Conservation (phyloP, 2,329 filamentous ascomycete genomes). For the Ophiostoma tasmaniense region DNA sequence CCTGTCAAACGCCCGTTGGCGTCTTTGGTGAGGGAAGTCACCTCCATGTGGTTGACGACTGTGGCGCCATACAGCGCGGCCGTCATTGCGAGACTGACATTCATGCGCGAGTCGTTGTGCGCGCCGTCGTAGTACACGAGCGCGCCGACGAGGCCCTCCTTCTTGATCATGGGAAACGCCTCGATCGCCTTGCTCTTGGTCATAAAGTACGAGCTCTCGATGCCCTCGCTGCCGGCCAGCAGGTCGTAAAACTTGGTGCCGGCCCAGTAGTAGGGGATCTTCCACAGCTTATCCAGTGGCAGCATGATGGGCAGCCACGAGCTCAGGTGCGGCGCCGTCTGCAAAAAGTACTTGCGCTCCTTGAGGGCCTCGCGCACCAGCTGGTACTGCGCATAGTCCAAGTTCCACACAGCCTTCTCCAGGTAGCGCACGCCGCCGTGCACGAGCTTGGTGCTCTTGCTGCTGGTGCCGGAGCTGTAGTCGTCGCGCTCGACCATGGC, state of each 20-base stretch:
- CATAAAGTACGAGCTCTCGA: slow-evolving; percentile 76
- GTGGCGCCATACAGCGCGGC: slow-evolving; percentile 73
- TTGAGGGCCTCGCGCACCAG: slow-evolving; percentile 74
- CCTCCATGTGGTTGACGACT: slow-evolving; percentile 72
- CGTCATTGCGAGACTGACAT: slow-evolving; percentile 72
- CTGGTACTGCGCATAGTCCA: slow-evolving; percentile 75
- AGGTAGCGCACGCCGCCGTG: slow-evolving; percentile 78
- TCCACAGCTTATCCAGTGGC: slow-evolving; percentile 73
- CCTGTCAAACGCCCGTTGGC: slow-evolving; percentile 59
- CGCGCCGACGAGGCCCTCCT: slow-evolving; percentile 63
- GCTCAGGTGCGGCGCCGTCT: slow-evolving; percentile 74
- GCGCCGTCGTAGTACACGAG: slow-evolving; percentile 81
- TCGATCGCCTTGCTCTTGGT: slow-evolving; percentile 69
- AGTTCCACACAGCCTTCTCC: slow-evolving; percentile 77
- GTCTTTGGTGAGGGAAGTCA: slow-evolving; percentile 66
- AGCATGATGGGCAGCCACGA: slow-evolving; percentile 77
- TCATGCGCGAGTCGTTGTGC: slow-evolving; percentile 83
- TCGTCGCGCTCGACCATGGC: slow-evolving; percentile 75
- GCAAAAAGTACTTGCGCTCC: slow-evolving; percentile 73
- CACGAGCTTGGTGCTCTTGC: slow-evolving; percentile 82
- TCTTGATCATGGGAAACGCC: slow-evolving; percentile 69
- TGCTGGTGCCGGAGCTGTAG: slow-evolving; percentile 72
- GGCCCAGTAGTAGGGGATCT: slow-evolving; percentile 64
- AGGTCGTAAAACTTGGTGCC: slow-evolving; percentile 73
- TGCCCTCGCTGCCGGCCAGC: slow-evolving; percentile 70